Conservation (phyloP, 2,329 filamentous ascomycete species). For the Lithohypha guttulata region DNA sequence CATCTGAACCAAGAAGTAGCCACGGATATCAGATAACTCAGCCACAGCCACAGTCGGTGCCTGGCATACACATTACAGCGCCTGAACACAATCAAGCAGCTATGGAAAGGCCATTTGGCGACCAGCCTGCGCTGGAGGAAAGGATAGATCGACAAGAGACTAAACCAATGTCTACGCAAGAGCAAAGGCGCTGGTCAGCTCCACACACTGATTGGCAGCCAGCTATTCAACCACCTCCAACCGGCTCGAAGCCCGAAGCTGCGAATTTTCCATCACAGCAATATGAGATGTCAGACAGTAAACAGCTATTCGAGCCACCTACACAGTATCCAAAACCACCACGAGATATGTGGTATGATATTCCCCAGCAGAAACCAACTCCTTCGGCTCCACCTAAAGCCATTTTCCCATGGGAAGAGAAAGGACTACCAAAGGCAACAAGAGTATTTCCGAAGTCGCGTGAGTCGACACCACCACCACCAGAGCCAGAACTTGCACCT, state of each 20-base stretch:
- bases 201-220: constrained; percentile 53
- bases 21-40: constrained; percentile 9
- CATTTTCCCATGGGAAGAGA: constrained; percentile 85
- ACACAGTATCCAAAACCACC: constrained; percentile 70
- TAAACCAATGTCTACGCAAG: constrained; percentile 34
- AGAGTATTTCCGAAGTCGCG: constrained; percentile 34
- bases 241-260: constrained; percentile 70
- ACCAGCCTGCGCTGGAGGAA: constrained; percentile 33
- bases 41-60: constrained; percentile 14
- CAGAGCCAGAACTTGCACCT: constrained; percentile 18
- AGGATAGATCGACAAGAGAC: constrained; percentile 33
- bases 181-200: constrained; percentile 45
- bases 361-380: constrained; percentile 44
- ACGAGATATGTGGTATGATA: constrained; percentile 77
- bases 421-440: constrained; percentile 51
- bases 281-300: constrained; percentile 75
- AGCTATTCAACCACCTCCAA: constrained; percentile 49
- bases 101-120: constrained; percentile 34
- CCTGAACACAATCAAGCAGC: constrained; percentile 11
- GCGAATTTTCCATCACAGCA: constrained; percentile 65
- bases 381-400: constrained; percentile 45
- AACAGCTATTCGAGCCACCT: constrained; percentile 65
- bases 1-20: constrained; percentile 1
- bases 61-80: constrained; percentile 10
- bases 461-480: constrained; percentile 13